phyloP scores from a whole-genome alignment of 2,329 filamentous ascomycete species.

The Penicillium sp. region DNA sequence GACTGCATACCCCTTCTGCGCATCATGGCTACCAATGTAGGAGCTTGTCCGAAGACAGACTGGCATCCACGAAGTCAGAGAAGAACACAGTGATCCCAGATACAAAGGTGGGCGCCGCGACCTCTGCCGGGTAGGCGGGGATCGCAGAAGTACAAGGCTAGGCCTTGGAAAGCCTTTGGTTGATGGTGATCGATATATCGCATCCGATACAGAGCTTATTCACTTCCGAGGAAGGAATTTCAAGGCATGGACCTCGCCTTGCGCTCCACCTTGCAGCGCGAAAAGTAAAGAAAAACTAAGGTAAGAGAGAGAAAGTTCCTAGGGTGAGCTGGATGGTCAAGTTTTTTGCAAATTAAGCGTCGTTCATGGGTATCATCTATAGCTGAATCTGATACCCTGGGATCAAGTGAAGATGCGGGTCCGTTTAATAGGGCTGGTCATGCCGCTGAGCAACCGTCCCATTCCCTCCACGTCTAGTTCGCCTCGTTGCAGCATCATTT shows the following conservation, averaged over 20 bases:
- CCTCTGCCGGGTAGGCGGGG: conserved; percentile 5
- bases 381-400: conserved; percentile 11
- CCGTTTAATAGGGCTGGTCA: conserved; percentile 43
- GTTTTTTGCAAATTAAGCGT: conserved; percentile 10
- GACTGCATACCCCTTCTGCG: conserved; percentile 4
- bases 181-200: conserved; percentile 46
- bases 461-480: conserved; percentile 50
- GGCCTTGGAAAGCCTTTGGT: conserved; percentile 10
- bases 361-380: conserved; percentile 32
- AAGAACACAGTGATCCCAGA: conserved; percentile 13
- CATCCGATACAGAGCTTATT: conserved; percentile 55
- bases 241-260: conserved; percentile 54
- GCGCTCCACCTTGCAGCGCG: conserved; percentile 55
- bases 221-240: conserved; percentile 38
- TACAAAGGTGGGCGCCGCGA: conserved; percentile 13
- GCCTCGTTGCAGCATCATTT: conserved; percentile 42
- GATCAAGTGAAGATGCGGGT: conserved; percentile 36
- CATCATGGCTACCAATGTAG: conserved; percentile 15
- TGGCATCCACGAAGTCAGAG: conserved; percentile 12
- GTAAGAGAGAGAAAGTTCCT: conserved; percentile 1
- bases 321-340: not conserved
- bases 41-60: conserved; percentile 22
- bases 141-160: conserved; percentile 6
- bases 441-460: conserved; percentile 47
- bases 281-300: conserved; percentile 21